Evolutionary conservation across 352 stramenopile genomes (phyloP).

Genomic region (Peronospora tabacina): DNA sequence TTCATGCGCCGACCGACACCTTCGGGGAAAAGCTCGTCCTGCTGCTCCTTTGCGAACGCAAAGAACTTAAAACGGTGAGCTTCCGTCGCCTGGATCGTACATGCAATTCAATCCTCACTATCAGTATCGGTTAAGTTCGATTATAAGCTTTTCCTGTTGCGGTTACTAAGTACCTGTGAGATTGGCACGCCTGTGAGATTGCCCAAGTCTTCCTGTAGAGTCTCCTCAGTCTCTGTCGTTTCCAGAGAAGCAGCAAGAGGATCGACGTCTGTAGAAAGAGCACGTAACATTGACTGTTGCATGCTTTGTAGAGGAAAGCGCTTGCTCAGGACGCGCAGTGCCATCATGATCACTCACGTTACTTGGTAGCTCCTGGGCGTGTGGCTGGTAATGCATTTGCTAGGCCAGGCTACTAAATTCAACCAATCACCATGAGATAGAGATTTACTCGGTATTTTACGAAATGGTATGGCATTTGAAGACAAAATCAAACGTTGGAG

Average conservation of each 20-base stretch:
- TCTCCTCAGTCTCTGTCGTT: conserved; percentile 9
- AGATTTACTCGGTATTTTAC: conserved; percentile 9
- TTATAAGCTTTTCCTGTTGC: neutral
- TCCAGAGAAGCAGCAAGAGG: conserved; percentile 5
- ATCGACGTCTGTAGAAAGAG: conserved; percentile 35
- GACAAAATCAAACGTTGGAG: too few species aligned
- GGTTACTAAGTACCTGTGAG: conserved; percentile 29
- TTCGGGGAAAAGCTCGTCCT: conserved; percentile 68
- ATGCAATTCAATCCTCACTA: neutral
- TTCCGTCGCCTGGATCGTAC: conserved; percentile 34
- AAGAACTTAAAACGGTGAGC: conserved; percentile 77
- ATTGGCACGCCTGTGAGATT: conserved; percentile 54
- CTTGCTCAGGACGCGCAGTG: conserved; percentile 48
- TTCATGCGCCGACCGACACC: conserved; percentile 67
- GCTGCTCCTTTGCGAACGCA: conserved; percentile 61
- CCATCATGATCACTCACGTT: conserved; percentile 31
- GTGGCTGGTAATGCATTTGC: conserved; percentile 18
- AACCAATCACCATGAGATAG: conserved; percentile 5
- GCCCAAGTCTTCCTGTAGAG: conserved; percentile 26
- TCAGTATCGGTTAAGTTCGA: neutral
- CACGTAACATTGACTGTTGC: conserved; percentile 25
- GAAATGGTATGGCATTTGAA: too few species aligned
- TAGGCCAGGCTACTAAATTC: neutral
- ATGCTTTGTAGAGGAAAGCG: conserved; percentile 18
- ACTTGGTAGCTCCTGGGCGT: conserved; percentile 21